Conservation (phyloP, 2,329 filamentous ascomycete genomes). For the Ophiostoma novo-ulmi region DNA sequence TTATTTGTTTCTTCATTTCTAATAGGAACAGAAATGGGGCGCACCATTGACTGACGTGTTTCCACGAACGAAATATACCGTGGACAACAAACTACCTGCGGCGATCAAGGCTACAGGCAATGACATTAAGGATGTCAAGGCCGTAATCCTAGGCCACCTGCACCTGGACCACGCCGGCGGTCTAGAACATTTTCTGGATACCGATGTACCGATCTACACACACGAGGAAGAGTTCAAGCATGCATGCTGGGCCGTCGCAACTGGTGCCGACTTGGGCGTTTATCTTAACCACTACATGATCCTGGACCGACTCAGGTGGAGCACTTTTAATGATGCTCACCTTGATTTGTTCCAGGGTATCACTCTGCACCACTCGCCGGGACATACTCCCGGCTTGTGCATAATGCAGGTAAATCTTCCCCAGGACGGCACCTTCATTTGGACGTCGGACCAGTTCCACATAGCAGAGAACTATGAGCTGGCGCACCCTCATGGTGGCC, state of each 20-base stretch:
- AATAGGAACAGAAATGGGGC: conserved; percentile 17
- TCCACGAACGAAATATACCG: conserved; percentile 20
- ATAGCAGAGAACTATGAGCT: conserved; percentile 22
- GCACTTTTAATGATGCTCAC: conserved; percentile 20
- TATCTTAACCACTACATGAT: conserved; percentile 22
- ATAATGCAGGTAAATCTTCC: conserved; percentile 24
- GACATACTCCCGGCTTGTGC: conserved; percentile 19
- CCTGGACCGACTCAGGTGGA: conserved; percentile 21
- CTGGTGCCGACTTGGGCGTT: conserved; percentile 20
- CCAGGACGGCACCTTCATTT: conserved; percentile 21
- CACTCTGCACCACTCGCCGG: conserved; percentile 21
- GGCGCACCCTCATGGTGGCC: conserved; percentile 19
- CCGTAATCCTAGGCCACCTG: conserved; percentile 20
- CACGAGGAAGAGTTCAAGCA: conserved; percentile 24
- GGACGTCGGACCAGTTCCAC: conserved; percentile 23
- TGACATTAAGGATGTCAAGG: conserved; percentile 23
- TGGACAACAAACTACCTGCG: conserved; percentile 18
- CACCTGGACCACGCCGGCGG: conserved; percentile 23
- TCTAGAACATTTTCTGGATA: conserved; percentile 22
- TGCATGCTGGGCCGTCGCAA: conserved; percentile 22
- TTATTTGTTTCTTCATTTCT: neutral
- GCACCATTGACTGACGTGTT: conserved; percentile 21
- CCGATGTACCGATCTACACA: conserved; percentile 21
- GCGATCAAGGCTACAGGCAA: conserved; percentile 19
- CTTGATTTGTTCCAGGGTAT: conserved; percentile 21